These are phyloP conservation scores for Paecilomyces sp. DNA, from an alignment of 2,329 filamentous ascomycete genomes.

Conservation along the genomic window DNA sequence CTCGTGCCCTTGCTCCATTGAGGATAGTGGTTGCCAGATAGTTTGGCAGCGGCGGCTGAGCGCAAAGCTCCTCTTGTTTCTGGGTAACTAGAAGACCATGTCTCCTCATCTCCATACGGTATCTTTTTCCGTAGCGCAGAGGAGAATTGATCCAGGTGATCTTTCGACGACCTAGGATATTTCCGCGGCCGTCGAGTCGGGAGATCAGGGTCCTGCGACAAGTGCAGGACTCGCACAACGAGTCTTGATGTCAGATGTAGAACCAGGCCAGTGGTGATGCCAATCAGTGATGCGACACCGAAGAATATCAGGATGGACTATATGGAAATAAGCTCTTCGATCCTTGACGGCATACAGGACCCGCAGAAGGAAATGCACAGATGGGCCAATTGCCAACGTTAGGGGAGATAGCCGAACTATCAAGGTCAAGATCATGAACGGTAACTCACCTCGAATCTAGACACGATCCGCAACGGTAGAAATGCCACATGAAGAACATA, in stretches of 20 bases:
- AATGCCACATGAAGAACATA: conserved; percentile 34
- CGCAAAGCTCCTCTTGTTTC: neutral
- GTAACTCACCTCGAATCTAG: conserved; percentile 49
- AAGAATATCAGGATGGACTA: conserved; percentile 49
- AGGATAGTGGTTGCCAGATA: conserved; percentile 5
- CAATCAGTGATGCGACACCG: conserved; percentile 60
- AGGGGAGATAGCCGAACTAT: neutral
- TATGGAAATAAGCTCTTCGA: conserved; percentile 2
- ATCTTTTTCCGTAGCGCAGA: neutral
- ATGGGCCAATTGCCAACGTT: neutral
- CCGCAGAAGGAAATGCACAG: neutral
- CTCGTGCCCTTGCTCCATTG: conserved; percentile 2
- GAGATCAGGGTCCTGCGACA: neutral
- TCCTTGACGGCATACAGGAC: neutral
- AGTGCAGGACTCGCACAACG: neutral
- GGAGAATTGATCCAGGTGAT: neutral
- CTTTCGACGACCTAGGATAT: neutral
- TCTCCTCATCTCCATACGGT: neutral
- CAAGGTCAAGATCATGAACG: neutral
- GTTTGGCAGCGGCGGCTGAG: neutral
- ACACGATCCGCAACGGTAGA: conserved; percentile 45
- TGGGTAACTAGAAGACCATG: neutral
- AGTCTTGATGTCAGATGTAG: neutral
- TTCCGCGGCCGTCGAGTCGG: neutral
- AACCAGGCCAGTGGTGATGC: conserved; percentile 54